Conservation (phyloP, 2,329 filamentous ascomycete species). For the Aspergillus sp. region DNA sequence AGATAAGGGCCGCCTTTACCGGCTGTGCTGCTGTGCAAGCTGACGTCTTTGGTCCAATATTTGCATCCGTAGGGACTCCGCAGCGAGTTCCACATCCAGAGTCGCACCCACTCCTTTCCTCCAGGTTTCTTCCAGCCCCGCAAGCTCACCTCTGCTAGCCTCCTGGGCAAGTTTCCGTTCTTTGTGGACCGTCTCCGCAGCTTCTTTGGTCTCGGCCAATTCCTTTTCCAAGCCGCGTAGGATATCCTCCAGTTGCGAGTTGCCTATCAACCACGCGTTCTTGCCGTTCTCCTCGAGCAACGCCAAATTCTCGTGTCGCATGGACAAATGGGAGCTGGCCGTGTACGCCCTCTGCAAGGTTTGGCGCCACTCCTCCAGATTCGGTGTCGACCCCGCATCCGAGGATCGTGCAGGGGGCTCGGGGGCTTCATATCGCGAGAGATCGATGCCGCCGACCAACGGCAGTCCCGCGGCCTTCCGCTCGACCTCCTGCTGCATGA, state of each 20-base stretch:
- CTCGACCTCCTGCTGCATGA: conserved; percentile 67
- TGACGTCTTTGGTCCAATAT: conserved; percentile 61
- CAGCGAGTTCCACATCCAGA: conserved; percentile 83
- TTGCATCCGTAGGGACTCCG: conserved; percentile 67
- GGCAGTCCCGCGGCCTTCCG: conserved; percentile 64
- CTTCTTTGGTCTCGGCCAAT: conserved; percentile 64
- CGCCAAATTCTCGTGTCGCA: conserved; percentile 60
- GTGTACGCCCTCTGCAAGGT: conserved; percentile 58
- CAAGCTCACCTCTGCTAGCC: conserved; percentile 69
- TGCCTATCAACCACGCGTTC: conserved; percentile 88
- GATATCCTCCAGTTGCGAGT: conserved; percentile 74
- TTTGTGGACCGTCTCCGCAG: conserved; percentile 72
- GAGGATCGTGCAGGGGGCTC: conserved; percentile 52
- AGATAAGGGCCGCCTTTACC: conserved; percentile 15
- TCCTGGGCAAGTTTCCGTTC: conserved; percentile 70
- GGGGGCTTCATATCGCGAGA: conserved; percentile 79
- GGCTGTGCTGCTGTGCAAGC: conserved; percentile 34
- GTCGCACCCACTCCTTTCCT: conserved; percentile 73
- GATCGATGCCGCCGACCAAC: conserved; percentile 65
- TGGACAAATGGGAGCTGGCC: conserved; percentile 57
- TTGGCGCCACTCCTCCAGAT: conserved; percentile 49
- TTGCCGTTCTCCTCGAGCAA: conserved; percentile 81
- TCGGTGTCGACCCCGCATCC: conserved; percentile 26
- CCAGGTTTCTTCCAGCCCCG: conserved; percentile 75
- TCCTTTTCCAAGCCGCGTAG: conserved; percentile 71